A percentile compares a stretch with the other conserved stretches of the same genome.
Conservation (phyloP, 2,329 filamentous ascomycete genomes). For the Teratosphaeria viscida region DNA sequence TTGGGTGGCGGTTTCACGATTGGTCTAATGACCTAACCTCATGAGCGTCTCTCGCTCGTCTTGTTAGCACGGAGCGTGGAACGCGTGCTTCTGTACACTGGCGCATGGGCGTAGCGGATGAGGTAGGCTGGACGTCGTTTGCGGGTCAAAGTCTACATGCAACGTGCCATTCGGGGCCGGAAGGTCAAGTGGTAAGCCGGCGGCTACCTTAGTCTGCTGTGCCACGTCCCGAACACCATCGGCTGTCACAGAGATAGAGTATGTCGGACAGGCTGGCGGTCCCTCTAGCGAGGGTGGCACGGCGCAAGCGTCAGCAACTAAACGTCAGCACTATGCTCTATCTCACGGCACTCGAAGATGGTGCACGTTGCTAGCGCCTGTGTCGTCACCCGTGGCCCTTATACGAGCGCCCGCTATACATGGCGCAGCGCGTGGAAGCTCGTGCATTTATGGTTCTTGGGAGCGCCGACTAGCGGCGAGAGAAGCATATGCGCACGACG, state of each 20-base stretch:
- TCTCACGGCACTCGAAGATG: slow-evolving; percentile 4
- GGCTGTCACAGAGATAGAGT: background rate
- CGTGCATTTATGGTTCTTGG: background rate
- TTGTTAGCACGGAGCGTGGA: no score
- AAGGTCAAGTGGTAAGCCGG: background rate
- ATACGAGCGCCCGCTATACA: background rate
- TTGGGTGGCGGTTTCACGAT: no score
- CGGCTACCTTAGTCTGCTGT: background rate
- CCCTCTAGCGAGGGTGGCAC: background rate
- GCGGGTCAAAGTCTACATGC: background rate
- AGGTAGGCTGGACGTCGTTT: no score
- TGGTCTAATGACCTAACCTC: no score
- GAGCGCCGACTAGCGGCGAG: background rate
- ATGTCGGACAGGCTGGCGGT: background rate
- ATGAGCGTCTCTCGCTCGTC: no score
- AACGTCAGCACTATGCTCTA: background rate
- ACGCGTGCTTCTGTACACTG: no score
- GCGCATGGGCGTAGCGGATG: no score
- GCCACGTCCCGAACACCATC: background rate
- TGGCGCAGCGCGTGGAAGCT: background rate
- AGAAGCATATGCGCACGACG: background rate
- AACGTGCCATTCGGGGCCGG: background rate
- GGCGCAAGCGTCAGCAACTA: background rate
- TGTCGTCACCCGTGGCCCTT: background rate
- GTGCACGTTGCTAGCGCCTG: background rate